Base-by-base conservation (phyloP, 1,284 basidiomycete species). In the Cerioporus squamosus region DNA sequence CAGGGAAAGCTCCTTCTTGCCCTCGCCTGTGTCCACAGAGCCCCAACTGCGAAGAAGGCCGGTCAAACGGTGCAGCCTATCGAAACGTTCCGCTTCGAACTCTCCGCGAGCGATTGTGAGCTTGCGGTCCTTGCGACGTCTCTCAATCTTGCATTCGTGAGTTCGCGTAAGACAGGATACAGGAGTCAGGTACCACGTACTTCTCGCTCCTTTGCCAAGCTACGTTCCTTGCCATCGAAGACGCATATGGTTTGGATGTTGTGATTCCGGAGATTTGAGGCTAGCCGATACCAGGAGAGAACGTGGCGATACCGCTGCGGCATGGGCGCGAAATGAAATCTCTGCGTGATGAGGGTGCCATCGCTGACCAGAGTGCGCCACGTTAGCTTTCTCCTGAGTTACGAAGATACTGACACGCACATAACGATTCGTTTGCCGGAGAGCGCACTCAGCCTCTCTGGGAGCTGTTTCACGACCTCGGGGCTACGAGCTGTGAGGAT, bases 341-440 rank as follows among this genome's bases (percentile, higher is more conserved):
- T 82, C 68, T 91, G 89, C 0, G 91, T 93, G 66, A 93, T 81
- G 55, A 93, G 85, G 5, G 91, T 93, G 44, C 85, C 91, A 79
- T 93, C 91, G 46, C 91, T 93, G 63, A n/a, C 1, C 7, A 9
- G 17, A 29, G 5, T 9, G 17, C 3, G 24, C 23, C 15, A 29
- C 12, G 20, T 12, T 39, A n/a, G 26, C n/a, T 20, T 8, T 20
- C 15, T 14, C 24, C 9, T 26, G n/a, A 22, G 22, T 18, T 33
- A 45, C 45, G 42, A 50, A 45, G n/a, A 17, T 22, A 14, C 14
- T 46, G 44, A 47, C 39, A 43, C 55, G 36, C 72, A 92, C 90
- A 93, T 82, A 47, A 87, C 87, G 56, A 93, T 77, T 26, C 76
- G 88, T 73, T 86, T 90, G 39, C 88, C 89, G 39, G 74, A 65